Evolutionary conservation across 805 yeast genomes (phyloP), one percentile per base, ranked within the genome.

Genomic region (Saccharomycopsis sp.): DNA sequence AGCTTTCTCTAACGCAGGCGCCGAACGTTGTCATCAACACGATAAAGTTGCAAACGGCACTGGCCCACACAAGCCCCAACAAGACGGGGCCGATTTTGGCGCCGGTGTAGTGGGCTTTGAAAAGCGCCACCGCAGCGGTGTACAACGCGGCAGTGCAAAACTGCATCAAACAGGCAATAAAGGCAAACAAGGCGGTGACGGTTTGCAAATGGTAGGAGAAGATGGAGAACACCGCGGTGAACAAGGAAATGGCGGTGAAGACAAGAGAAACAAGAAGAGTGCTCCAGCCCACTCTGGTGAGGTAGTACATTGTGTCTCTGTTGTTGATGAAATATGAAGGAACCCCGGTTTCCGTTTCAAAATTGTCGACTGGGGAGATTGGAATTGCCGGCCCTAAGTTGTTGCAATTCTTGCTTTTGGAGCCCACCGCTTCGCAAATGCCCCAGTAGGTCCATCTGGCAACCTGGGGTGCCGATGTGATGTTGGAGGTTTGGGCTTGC

Each of bases 381-480:
- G 95, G 86, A 61, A 69, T 79, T n/a, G 84, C 96, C 13, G 96
- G 81, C 34, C 59, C 56, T 53, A 69, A 69, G 17, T 59, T 44
- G 33, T 75, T 57, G 62, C 86, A 86, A 50, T 67, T 55, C 21
- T 50, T 34, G 59, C 75, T 67, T 31, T 55, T 48, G 41, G 73
- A 71, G 48, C 71, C 67, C 12, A 53, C 55, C 27, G 52, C 57
- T 22, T 68, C 69, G 48, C 70, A 67, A 52, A 78, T 67, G 48
- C 80, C 77, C 71, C 89, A 88, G 60, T 74, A 73, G 9, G 88
- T 80, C 96, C 96, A 88, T 52, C 88, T 75, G 2, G 85, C 66
- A n/a, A 59, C 55, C 2, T 52, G 42, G 21, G 68, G 62, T 42
- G 67, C 63, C 32, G 61, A 56, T 13, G 60, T 53, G 43, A 79